A percentile compares a stretch with the other conserved stretches of the same genome.
These are phyloP conservation scores for Pestalotiopsis sp. DNA, from an alignment of 2,329 filamentous ascomycete genomes.

Conservation along the genomic window DNA sequence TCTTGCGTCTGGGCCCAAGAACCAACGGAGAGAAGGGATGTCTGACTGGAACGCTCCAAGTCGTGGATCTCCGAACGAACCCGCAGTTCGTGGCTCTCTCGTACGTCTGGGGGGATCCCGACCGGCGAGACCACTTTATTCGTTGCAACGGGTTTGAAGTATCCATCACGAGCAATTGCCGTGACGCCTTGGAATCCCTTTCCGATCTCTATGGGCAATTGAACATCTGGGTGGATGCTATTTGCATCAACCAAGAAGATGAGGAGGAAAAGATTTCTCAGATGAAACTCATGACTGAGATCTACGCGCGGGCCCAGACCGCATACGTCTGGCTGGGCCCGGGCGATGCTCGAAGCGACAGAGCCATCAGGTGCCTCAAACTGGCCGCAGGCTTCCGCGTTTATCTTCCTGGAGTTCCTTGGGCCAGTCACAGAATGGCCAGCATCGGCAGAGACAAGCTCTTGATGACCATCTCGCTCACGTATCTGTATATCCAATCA, in stretches of 20 bases:
- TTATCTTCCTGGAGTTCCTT: neutral
- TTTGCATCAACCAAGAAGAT: conserved; percentile 20
- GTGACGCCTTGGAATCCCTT: neutral
- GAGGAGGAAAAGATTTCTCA: conserved; percentile 17
- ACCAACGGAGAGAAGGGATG: too few relatives aligned
- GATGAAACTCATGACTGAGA: conserved; percentile 18
- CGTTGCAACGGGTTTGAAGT: neutral
- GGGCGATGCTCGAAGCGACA: neutral
- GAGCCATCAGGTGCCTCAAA: neutral
- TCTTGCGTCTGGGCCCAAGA: too few relatives aligned
- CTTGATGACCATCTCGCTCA: neutral
- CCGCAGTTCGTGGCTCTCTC: neutral
- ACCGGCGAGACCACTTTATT: neutral
- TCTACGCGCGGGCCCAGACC: conserved; percentile 14
- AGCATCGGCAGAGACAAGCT: neutral
- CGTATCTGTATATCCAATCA: neutral
- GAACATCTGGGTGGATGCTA: conserved; percentile 19
- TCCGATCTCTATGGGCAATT: neutral
- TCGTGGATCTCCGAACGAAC: neutral
- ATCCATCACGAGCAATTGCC: neutral
- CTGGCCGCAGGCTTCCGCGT: neutral
- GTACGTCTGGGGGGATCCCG: neutral
- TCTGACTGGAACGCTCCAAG: too few relatives aligned
- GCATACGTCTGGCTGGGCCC: neutral
- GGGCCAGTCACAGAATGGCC: neutral